These are phyloP conservation scores for Hericium rajendrae DNA, from an alignment of 768 basidiomycete species.

Conservation along the genomic window DNA sequence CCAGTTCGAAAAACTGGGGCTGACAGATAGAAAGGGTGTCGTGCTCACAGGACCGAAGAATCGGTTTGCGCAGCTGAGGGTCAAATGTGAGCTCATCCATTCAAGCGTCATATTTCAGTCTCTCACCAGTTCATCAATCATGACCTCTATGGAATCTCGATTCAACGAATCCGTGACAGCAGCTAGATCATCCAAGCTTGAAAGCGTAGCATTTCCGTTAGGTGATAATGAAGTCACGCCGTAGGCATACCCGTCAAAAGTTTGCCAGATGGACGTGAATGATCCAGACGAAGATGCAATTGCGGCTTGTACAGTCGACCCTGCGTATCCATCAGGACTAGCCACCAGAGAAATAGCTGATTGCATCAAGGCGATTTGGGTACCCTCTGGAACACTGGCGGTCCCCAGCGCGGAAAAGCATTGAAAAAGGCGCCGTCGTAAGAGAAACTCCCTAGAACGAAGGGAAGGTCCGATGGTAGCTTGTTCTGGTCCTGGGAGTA, in stretches of 20 bases:
- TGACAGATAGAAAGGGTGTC: constrained; percentile 70
- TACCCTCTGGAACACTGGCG: constrained; percentile 68
- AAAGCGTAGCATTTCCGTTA: constrained; percentile 31
- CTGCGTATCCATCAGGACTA: constrained; percentile 74
- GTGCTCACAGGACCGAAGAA: constrained; percentile 79
- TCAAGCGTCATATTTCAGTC: neutral
- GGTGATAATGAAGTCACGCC: constrained; percentile 71
- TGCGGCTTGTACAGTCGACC: constrained; percentile 83
- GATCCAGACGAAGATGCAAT: constrained; percentile 80
- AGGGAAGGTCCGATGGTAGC: constrained; percentile 43
- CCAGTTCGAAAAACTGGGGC: constrained; percentile 25
- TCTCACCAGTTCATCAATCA: constrained; percentile 66
- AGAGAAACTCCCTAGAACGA: constrained; percentile 70
- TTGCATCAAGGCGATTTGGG: constrained; percentile 74
- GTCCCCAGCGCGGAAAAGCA: constrained; percentile 81
- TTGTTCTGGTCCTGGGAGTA: constrained; percentile 28
- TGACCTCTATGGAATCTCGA: constrained; percentile 70
- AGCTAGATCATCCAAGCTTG: constrained; percentile 22
- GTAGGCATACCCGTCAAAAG: constrained; percentile 83
- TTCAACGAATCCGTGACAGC: constrained; percentile 46
- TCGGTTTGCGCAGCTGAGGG: constrained; percentile 58
- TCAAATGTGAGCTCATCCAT: neutral
- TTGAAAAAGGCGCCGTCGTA: constrained; percentile 79
- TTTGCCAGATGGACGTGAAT: constrained; percentile 81
- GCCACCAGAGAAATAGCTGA: constrained; percentile 77